Evolutionary conservation across 495 filamentous ascomycete species (phyloP).

Genomic region (Penicillium bovifimosum): DNA sequence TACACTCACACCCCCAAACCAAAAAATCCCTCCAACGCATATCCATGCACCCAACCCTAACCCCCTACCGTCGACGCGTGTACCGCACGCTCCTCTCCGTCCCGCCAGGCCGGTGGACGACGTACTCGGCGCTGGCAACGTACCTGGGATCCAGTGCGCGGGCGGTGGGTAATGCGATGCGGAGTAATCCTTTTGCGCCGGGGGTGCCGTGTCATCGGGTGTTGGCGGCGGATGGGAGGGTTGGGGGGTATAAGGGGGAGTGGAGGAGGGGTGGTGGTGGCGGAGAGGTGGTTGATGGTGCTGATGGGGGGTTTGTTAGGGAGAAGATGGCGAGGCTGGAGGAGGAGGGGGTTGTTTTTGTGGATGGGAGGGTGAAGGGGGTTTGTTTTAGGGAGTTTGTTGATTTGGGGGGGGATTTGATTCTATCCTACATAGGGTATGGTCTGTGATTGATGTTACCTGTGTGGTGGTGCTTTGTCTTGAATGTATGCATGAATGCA

Average conservation of each 20-base stretch:
- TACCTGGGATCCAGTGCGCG: slow-evolving; percentile 65
- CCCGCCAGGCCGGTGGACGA: slow-evolving; percentile 62
- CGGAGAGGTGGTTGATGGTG: slow-evolving; percentile 14
- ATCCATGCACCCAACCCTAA: slow-evolving; percentile 39
- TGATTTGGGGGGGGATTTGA: slow-evolving; percentile 21
- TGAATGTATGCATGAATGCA: no score
- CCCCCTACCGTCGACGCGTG: slow-evolving; percentile 53
- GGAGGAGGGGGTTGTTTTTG: slow-evolving; percentile 30
- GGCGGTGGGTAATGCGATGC: slow-evolving; percentile 73
- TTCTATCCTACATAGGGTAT: no score
- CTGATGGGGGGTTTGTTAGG: slow-evolving; percentile 21
- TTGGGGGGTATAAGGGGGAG: slow-evolving; percentile 35
- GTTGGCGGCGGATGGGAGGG: slow-evolving; percentile 23
- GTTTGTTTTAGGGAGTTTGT: slow-evolving; percentile 28
- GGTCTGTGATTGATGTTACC: no score
- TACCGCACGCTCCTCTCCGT: slow-evolving; percentile 65
- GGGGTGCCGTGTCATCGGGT: slow-evolving; percentile 50
- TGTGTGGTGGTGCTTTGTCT: no score
- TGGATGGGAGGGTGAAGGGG: slow-evolving; percentile 25
- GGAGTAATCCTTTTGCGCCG: slow-evolving; percentile 65
- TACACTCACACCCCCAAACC: slow-evolving; percentile 9
- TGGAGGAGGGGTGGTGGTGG: slow-evolving; percentile 21
- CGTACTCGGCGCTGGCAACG: slow-evolving; percentile 65
- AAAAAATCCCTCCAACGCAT: slow-evolving; percentile 30
- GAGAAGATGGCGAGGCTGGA: slow-evolving; percentile 28